A percentile compares a stretch with the other conserved stretches of the same genome.
These are phyloP conservation scores for Boletus vinaceobasis DNA, from an alignment of 768 basidiomycete species.

Conservation along the genomic window DNA sequence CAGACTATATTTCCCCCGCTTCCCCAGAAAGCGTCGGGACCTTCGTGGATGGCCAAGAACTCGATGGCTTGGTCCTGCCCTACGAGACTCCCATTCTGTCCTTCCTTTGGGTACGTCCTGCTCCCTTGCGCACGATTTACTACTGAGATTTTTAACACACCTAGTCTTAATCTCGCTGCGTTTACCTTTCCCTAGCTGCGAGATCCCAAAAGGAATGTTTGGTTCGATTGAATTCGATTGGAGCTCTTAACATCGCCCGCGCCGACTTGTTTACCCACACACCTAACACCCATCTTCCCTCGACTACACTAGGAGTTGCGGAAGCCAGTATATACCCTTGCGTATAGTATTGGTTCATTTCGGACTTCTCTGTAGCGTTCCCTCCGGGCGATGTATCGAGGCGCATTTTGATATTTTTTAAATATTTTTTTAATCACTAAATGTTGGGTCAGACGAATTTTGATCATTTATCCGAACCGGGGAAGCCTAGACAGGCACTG, in stretches of 20 bases:
- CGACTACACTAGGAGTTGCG: neutral
- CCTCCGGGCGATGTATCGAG: neutral
- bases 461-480: neutral
- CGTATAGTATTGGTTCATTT: neutral
- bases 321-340: neutral
- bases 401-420: neutral
- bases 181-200: conserved; percentile 6
- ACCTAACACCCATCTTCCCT: neutral
- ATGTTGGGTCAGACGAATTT: neutral
- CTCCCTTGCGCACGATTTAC: neutral
- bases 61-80: neutral
- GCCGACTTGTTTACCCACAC: neutral
- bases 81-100: neutral
- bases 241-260: neutral
- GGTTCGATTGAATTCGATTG: neutral
- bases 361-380: conserved; percentile 1
- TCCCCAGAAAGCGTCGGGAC: neutral
- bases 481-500: neutral
- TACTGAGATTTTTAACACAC: neutral
- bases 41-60: neutral
- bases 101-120: neutral
- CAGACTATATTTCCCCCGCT: neutral
- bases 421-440: neutral
- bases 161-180: neutral
- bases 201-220: neutral